Conservation (phyloP, 257 asterid genomes). For the Lithospermum erythrorhizon region DNA sequence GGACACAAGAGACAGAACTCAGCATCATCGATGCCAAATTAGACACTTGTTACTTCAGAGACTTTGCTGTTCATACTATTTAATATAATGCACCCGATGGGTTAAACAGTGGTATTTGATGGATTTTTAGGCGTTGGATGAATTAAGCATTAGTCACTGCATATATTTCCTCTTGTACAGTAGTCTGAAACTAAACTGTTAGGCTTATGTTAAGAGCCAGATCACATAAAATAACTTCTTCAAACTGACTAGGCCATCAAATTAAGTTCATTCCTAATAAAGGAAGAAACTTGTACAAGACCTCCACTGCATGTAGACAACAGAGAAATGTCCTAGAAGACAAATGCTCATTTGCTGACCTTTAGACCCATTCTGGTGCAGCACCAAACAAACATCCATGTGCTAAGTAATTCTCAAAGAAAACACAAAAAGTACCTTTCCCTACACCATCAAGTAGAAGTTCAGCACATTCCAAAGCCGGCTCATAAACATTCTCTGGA, state of each 20-base stretch:
- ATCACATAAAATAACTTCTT: too few relatives aligned
- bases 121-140: background rate
- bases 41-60: background rate
- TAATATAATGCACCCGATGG: background rate
- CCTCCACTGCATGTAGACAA: background rate
- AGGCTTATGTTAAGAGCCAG: background rate
- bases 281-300: background rate
- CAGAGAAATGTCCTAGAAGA: background rate
- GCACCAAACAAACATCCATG: background rate
- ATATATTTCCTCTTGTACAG: too few relatives aligned
- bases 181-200: background rate
- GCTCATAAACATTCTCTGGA: slow-evolving; percentile 98
- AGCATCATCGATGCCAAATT: too few relatives aligned
- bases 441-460: slow-evolving; percentile 90
- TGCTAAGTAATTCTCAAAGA: slow-evolving; percentile 2
- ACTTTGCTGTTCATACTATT: background rate
- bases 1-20: too few relatives aligned
- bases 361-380: background rate
- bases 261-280: background rate
- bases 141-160: too few relatives aligned
- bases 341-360: background rate
- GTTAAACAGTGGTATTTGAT: background rate
- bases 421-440: slow-evolving; percentile 43
- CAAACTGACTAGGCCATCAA: background rate
- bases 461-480: slow-evolving; percentile 78